Percentiles rank a stretch among this genome's conserved stretches.
Evolutionary conservation across 345 rosid species (phyloP).

Genomic region (Populus tremula): DNA sequence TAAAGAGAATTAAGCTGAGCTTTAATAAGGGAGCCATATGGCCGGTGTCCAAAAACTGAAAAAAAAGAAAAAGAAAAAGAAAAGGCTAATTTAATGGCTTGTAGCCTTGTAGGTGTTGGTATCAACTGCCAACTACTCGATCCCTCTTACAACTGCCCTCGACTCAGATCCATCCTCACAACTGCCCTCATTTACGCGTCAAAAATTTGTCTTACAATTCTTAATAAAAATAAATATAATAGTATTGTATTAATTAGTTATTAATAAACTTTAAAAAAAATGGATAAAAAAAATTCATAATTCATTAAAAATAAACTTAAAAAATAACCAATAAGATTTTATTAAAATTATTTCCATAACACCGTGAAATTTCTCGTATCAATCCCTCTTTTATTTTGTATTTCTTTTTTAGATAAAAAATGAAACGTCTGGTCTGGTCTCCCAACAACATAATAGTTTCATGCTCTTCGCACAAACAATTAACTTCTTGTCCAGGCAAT

Average conservation of each 20-base stretch:
- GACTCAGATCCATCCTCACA: slow-evolving; percentile 36
- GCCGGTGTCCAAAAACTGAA: slow-evolving; percentile 35
- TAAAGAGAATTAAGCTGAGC: background rate
- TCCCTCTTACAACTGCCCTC: too few relatives aligned
- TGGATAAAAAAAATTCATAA: too few relatives aligned
- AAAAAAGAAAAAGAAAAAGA: slow-evolving; percentile 29
- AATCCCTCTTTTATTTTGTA: background rate
- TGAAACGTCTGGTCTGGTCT: background rate
- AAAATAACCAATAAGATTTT: too few relatives aligned
- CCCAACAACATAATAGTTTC: slow-evolving; percentile 11
- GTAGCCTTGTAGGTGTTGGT: slow-evolving; percentile 33
- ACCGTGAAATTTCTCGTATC: too few relatives aligned
- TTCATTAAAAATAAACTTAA: too few relatives aligned
- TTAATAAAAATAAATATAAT: too few relatives aligned
- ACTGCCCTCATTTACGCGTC: slow-evolving; percentile 31
- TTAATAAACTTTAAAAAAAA: too few relatives aligned
- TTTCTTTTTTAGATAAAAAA: background rate
- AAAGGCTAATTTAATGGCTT: slow-evolving; percentile 62
- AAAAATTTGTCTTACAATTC: background rate
- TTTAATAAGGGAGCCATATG: slow-evolving; percentile 22
- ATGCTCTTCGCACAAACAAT: slow-evolving; percentile 15
- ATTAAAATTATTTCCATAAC: too few relatives aligned
- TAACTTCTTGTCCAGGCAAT: slow-evolving; percentile 21
- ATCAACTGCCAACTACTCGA: slow-evolving; percentile 48
- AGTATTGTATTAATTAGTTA: too few relatives aligned